These are phyloP conservation scores for Fusarium agapanthi DNA, from an alignment of 2,329 filamentous ascomycete genomes.

Conservation along the genomic window DNA sequence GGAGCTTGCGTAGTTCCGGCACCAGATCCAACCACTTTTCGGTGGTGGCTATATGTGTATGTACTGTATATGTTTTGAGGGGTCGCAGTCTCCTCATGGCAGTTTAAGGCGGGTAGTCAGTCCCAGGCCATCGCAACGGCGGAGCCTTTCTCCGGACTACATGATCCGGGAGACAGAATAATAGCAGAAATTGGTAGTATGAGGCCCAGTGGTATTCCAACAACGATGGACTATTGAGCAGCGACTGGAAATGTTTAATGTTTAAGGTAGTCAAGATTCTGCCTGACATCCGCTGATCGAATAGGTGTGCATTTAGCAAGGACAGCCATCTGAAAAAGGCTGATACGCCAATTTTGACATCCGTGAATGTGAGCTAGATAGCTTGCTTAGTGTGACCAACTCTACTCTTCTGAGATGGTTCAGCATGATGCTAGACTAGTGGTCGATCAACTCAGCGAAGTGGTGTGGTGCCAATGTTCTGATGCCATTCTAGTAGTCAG, in stretches of 20 bases:
- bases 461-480: constrained; percentile 8
- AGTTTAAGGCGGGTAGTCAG: neutral
- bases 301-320: neutral
- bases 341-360: neutral
- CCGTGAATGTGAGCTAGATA: neutral
- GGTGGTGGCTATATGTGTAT: neutral
- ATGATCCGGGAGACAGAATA: neutral
- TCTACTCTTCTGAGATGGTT: neutral
- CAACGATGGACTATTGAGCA: neutral
- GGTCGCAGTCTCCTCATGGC: neutral
- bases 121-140: neutral
- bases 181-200: neutral
- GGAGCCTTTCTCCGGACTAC: neutral
- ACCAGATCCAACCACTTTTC: neutral
- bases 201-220: neutral
- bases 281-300: neutral
- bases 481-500: neutral
- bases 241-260: neutral
- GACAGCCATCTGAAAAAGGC: neutral
- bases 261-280: neutral
- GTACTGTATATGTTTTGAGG: neutral
- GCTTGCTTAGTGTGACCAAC: neutral
- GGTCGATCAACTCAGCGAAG: constrained; percentile 10
- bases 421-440: neutral
- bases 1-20: neutral